Percentiles rank a stretch among this genome's conserved stretches.
These are phyloP conservation scores for Didymella keratinophila DNA, from an alignment of 2,329 filamentous ascomycete genomes.

Conservation along the genomic window DNA sequence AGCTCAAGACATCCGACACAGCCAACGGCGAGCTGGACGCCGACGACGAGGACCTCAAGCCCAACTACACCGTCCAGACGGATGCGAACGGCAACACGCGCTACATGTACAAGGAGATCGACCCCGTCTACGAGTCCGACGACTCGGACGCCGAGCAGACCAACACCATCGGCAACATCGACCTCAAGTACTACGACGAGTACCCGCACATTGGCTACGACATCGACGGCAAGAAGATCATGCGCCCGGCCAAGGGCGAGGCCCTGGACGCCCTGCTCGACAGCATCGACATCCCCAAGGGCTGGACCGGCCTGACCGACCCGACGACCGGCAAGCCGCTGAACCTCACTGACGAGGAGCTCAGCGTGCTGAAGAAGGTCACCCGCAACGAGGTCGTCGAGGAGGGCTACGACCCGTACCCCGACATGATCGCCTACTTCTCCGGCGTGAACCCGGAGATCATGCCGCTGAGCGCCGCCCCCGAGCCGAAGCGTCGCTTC, in stretches of 20 bases:
- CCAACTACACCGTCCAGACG: slow-evolving; percentile 69
- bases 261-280: slow-evolving; percentile 92
- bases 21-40: slow-evolving; percentile 10
- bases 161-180: slow-evolving; percentile 96
- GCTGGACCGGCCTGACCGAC: slow-evolving; percentile 96
- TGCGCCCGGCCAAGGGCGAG: slow-evolving; percentile 92
- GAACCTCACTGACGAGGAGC: slow-evolving; percentile 83
- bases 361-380: slow-evolving; percentile 86
- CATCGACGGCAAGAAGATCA: slow-evolving; percentile 97
- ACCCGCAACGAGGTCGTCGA: slow-evolving; percentile 88
- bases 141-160: slow-evolving; percentile 81
- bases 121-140: slow-evolving; percentile 95
- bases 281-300: slow-evolving; percentile 95
- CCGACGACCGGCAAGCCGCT: slow-evolving; percentile 92
- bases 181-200: slow-evolving; percentile 92
- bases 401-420: slow-evolving; percentile 92
- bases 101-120: slow-evolving; percentile 92
- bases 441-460: slow-evolving; percentile 81
- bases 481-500: slow-evolving; percentile 95
- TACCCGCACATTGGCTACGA: slow-evolving; percentile 99
- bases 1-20: slow-evolving; percentile 49
- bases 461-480: slow-evolving; percentile 93
- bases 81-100: slow-evolving; percentile 91
- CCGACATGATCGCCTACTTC: slow-evolving; percentile 93
- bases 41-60: slow-evolving; percentile 45